phyloP scores from a whole-genome alignment of 768 basidiomycete genomes.

The Hericium rajendrae region DNA sequence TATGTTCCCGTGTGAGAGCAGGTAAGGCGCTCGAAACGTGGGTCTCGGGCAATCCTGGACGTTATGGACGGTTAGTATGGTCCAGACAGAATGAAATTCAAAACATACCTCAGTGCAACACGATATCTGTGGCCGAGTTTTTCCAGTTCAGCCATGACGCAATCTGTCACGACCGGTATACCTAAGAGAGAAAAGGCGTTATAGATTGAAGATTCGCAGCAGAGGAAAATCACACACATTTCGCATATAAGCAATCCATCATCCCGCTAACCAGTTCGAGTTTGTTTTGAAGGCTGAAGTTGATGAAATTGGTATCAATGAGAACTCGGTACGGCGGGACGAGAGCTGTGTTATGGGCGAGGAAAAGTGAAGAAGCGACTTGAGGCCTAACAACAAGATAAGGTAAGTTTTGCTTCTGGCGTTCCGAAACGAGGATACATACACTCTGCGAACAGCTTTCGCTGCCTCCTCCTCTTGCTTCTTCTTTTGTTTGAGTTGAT shows the following conservation, averaged over 20 bases:
- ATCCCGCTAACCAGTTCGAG: conserved; percentile 93
- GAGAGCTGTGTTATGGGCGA: conserved; percentile 91
- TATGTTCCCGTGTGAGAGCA: conserved; percentile 97
- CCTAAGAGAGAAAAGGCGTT: conserved; percentile 35
- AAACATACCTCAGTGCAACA: conserved; percentile 77
- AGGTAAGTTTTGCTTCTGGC: not conserved
- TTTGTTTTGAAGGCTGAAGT: conserved; percentile 96
- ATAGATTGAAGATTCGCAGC: conserved; percentile 4
- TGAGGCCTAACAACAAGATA: conserved; percentile 46
- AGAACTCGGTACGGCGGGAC: conserved; percentile 96
- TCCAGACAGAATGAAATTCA: not conserved
- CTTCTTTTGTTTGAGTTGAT: conserved; percentile 81
- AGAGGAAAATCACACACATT: conserved; percentile 49
- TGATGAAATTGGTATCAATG: conserved; percentile 99
- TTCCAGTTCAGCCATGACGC: conserved; percentile 97
- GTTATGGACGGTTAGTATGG: conserved; percentile 4
- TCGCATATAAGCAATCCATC: conserved; percentile 99
- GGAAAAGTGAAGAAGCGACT: conserved; percentile 85
- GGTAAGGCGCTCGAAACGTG: conserved; percentile 86
- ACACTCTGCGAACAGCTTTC: conserved; percentile 74
- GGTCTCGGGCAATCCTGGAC: conserved; percentile 89
- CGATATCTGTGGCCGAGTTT: conserved; percentile 95
- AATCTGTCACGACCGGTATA: conserved; percentile 98
- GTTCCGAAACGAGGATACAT: conserved; percentile 22
- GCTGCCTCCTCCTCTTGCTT: conserved; percentile 75